Evolutionary conservation across 208 protist genomes (phyloP).

Genomic region (Acanthamoeba royreba): DNA sequence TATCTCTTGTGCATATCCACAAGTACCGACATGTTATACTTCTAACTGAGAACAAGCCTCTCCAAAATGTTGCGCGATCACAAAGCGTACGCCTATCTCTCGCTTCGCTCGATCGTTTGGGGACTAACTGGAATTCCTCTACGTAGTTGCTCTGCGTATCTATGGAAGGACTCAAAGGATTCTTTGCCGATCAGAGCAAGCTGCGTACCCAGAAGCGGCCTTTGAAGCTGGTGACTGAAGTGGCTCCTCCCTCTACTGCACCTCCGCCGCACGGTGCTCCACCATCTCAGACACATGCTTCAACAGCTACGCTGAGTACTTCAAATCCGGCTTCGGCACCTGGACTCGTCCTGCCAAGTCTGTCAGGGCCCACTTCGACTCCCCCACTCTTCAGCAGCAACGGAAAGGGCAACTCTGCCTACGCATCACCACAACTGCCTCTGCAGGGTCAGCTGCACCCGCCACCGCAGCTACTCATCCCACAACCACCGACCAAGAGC

Average conservation of each 20-base stretch:
- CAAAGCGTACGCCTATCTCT: not conserved
- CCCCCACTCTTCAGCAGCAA: too few species aligned
- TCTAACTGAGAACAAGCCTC: not conserved
- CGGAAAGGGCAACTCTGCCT: too few species aligned
- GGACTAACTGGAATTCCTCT: not conserved
- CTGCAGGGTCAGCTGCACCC: too few species aligned
- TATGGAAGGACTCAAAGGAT: not conserved
- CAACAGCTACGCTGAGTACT: not conserved
- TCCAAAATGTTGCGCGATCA: not conserved
- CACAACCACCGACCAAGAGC: too few species aligned
- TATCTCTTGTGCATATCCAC: constrained; percentile 18
- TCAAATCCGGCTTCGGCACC: not conserved
- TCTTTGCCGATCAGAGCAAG: constrained; percentile 4
- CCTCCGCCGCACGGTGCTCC: too few species aligned
- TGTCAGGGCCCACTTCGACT: too few species aligned
- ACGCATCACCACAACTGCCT: too few species aligned
- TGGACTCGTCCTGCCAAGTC: too few species aligned
- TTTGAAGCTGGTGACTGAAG: not conserved
- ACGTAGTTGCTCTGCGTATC: not conserved
- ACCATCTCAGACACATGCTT: not conserved
- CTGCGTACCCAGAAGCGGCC: not conserved
- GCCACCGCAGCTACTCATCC: too few species aligned
- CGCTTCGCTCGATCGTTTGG: not conserved
- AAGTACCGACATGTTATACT: constrained; percentile 2
- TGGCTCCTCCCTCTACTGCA: not conserved